Evolutionary conservation across 1,139 yeast species (phyloP).

Genomic region (Scheffersomyces quercinus): DNA sequence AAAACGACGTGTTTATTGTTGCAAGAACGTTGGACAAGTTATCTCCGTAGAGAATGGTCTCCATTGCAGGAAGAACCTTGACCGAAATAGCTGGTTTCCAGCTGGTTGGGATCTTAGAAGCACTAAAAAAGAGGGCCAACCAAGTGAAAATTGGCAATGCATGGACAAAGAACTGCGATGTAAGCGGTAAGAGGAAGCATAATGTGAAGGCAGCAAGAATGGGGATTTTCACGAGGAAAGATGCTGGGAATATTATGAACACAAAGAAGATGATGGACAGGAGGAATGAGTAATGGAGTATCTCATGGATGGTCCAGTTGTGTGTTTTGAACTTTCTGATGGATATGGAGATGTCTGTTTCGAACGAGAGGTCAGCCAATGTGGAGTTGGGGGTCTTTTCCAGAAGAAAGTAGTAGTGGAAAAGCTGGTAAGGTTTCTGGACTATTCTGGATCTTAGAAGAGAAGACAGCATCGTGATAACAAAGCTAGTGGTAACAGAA

Average conservation of each 20-base stretch:
- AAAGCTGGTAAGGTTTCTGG: conserved; percentile 44
- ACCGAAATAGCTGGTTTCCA: conserved; percentile 92
- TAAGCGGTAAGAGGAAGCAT: conserved; percentile 62
- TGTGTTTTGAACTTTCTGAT: conserved; percentile 51
- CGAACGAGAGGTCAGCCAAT: conserved; percentile 59
- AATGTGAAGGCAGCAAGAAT: conserved; percentile 36
- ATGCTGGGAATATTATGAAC: conserved; percentile 53
- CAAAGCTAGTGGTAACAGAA: neutral
- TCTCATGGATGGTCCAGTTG: conserved; percentile 47
- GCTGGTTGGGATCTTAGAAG: conserved; percentile 71
- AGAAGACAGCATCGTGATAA: conserved; percentile 8
- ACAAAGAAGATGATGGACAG: conserved; percentile 52
- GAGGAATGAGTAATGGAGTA: conserved; percentile 53
- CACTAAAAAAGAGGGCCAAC: conserved; percentile 81
- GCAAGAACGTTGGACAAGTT: conserved; percentile 87
- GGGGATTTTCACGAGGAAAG: conserved; percentile 46
- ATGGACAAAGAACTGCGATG: conserved; percentile 82
- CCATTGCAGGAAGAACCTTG: conserved; percentile 89
- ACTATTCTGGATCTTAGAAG: conserved; percentile 36
- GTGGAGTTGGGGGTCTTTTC: conserved; percentile 59
- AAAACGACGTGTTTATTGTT: conserved; percentile 60
- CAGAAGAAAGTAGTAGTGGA: conserved; percentile 53
- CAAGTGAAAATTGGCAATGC: conserved; percentile 88
- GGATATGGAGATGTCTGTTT: conserved; percentile 55
- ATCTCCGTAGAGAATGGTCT: conserved; percentile 91